Base-by-base conservation (phyloP, 192 early-diverging fungal genomes). In the Radiomyces spectabilis region DNA sequence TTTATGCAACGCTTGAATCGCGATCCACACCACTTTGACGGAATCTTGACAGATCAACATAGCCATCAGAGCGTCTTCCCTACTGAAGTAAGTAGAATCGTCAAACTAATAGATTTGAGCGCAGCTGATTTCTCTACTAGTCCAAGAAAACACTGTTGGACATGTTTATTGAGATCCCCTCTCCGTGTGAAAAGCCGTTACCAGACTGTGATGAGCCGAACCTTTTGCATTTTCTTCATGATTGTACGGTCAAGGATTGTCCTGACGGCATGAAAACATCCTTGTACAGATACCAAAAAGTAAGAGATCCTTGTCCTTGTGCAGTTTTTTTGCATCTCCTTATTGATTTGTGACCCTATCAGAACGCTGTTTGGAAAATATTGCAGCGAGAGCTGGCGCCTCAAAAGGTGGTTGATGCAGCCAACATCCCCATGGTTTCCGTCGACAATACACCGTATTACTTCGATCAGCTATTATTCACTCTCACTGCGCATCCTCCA, bases 341-440 rank as follows among this genome's bases (percentile, higher is more conserved):
- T 15, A 55, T 59, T 51, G 15, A 51, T 41, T 38, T 40, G 4
- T 32, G 16, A 9, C 5, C 3, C 47, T 5, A 48, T 18, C 45
- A 79, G 69, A 75, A 73, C 26, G 77, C 85, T 10, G 41, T 89
- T 12, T 87, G 81, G 77, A 87, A 85, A 45, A 80, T 89, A 49
- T 53, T 89, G 5, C 76, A 79, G 33, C 76, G 85, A 34, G 87
- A 89, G 53, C 66, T 81, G 4, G 60, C 71, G 29, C 84, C 84
- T 2, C 71, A 78, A 22, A 49, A 64, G 13, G 67, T 85, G 22
- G 51, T 77, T 4, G 75, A 76, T 12, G 81, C 83, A 15, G 32
- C 58, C 21, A 50, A 73, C 9, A 51, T 64, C 1, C 59, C 75
- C 0, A 33, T 76, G 15, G 42, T 54, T 7, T 66, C 70, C 4